A percentile compares a stretch with the other conserved stretches of the same genome.
phyloP scores from a whole-genome alignment of 83 land plant genomes.

The Isoetes engelmannii region DNA sequence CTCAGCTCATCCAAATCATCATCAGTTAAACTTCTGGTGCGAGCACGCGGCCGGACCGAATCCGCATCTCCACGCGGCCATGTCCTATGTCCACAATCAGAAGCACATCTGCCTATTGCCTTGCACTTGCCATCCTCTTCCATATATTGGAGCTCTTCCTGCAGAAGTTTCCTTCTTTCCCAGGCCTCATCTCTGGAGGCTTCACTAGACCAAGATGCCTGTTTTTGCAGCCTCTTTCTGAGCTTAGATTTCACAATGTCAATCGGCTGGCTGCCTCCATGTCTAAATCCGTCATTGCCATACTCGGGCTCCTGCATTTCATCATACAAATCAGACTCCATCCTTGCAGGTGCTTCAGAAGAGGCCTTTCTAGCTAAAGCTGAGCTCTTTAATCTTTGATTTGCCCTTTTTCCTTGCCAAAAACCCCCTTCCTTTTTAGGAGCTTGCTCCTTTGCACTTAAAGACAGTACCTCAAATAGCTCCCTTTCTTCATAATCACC shows the following conservation, averaged over 20 bases:
- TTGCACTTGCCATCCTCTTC: background rate
- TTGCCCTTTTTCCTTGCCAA: too few relatives aligned
- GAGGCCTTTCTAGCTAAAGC: too few relatives aligned
- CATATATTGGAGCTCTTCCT: background rate
- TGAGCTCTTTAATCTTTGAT: too few relatives aligned
- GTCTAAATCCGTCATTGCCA: too few relatives aligned
- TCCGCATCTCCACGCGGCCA: background rate
- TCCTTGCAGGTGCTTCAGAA: too few relatives aligned
- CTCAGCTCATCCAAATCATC: conserved; percentile 6
- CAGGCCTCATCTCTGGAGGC: conserved; percentile 11
- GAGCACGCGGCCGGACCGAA: background rate
- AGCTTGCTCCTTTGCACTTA: too few relatives aligned
- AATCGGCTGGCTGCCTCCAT: too few relatives aligned
- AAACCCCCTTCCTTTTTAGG: too few relatives aligned
- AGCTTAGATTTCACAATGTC: background rate
- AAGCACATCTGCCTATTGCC: conserved; percentile 5
- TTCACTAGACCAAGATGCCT: background rate
- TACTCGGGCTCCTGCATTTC: too few relatives aligned
- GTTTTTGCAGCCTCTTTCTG: background rate
- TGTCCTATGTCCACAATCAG: conserved; percentile 11
- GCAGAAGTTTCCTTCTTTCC: conserved; percentile 3
- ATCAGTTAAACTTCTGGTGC: conserved; percentile 2
- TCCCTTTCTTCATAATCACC: too few relatives aligned
- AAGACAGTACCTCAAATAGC: too few relatives aligned
- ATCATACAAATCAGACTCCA: too few relatives aligned